Base-by-base conservation (phyloP, 192 early-diverging fungal species). In the Backusella sp. region DNA sequence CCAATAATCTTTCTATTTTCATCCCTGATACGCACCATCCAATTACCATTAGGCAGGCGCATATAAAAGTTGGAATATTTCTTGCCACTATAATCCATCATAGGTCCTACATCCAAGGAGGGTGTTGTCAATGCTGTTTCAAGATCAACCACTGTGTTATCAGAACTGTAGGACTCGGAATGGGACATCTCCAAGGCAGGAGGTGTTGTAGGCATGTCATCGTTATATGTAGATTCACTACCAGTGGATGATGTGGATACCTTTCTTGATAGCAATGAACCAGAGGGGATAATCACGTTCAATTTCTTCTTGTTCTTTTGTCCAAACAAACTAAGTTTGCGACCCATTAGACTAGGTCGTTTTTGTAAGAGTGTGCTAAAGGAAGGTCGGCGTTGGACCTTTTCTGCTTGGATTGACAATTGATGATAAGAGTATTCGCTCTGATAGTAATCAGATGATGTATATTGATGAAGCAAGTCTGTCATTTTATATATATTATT, bases 21-120 rank as follows among this genome's bases (percentile, higher is more conserved):
- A 32, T 73, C 78, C 69, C 81, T 67, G 23, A 56, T 65, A 15
- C 81, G 74, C 9, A 82, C 76, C 71, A 76, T 62, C 77, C 77
- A 82, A 21, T 76, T 73, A 3, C 81, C 81, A 76, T 82, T 82
- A 36, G 77, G 77, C 5, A 82, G 46, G 28, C 73, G 75, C 26
- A 82, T 53, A 66, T 82, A 82, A 53, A 82, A 82, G 46, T 76
- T 82, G 6, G 81, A 82, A 28, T 82, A 82, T 19, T 72, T 72
- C 49, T 78, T 59, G 17, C 69, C 70, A 7, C 42, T 30, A 15
- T 76, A 52, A 44, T 46, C 74, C 65, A 41, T 66, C n/a, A 56
- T 46, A 32, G 66, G 34, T 15, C 46, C 32, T 4, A 36, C 28
- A 32, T 71, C 42, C 23, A 39, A 15, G 7, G 39, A 30, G 7